A percentile compares a stretch with the other conserved stretches of the same genome.
phyloP scores from a whole-genome alignment of 78 protist species.

The Mantamonas sphyraenae region DNA sequence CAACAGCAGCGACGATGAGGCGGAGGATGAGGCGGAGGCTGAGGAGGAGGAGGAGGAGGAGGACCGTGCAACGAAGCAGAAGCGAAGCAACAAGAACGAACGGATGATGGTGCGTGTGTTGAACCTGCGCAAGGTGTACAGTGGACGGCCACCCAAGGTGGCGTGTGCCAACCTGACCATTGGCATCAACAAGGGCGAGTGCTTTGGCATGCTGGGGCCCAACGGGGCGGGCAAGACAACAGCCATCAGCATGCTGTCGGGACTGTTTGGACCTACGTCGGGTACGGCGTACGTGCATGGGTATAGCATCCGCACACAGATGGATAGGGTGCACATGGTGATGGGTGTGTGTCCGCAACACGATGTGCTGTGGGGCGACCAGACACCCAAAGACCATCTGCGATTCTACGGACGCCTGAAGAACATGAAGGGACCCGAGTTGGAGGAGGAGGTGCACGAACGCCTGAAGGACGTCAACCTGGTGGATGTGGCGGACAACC shows the following conservation, averaged over 20 bases:
- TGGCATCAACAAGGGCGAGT: slow-evolving; percentile 28
- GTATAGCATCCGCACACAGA: slow-evolving; percentile 32
- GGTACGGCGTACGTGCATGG: slow-evolving; percentile 52
- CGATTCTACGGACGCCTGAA: slow-evolving; percentile 36
- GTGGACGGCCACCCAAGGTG: slow-evolving; percentile 6
- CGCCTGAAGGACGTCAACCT: not conserved
- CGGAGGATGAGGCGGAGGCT: not conserved
- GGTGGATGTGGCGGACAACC: not conserved
- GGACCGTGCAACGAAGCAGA: too few species aligned
- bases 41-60: too few species aligned
- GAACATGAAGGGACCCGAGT: not conserved
- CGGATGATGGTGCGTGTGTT: not conserved
- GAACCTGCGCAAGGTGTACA: slow-evolving; percentile 13
- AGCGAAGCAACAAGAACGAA: not conserved
- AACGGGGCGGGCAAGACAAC: slow-evolving; percentile 60
- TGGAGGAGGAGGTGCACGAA: not conserved
- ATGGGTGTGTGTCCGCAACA: slow-evolving; percentile 68
- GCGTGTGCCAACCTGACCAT: slow-evolving; percentile 10
- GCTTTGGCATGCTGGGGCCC: slow-evolving; percentile 42
- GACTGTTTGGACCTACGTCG: slow-evolving; percentile 33
- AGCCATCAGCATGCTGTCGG: slow-evolving; percentile 27
- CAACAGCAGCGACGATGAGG: not conserved
- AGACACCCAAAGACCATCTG: slow-evolving; percentile 33
- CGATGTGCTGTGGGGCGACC: slow-evolving; percentile 39
- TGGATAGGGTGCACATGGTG: slow-evolving; percentile 15